Evolutionary conservation across 768 basidiomycete genomes (phyloP).

Genomic region (Candolleomyces eurysporus): DNA sequence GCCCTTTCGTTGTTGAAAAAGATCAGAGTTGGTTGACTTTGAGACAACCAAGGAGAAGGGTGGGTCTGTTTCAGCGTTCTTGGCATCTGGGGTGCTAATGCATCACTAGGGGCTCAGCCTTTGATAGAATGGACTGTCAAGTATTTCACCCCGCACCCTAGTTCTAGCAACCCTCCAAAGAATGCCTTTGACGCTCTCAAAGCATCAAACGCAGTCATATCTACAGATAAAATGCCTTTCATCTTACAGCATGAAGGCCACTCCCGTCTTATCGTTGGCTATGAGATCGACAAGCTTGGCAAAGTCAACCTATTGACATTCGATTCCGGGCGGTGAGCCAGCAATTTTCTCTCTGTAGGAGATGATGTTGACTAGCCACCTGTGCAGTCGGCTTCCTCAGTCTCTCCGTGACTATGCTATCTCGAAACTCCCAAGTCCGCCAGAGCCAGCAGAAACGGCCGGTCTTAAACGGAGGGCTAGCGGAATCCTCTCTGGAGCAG

Average conservation of each 20-base stretch:
- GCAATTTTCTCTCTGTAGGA: not conserved
- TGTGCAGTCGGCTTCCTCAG: too few relatives aligned
- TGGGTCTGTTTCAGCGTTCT: constrained; percentile 15
- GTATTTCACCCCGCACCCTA: constrained; percentile 54
- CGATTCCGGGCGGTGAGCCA: constrained; percentile 36
- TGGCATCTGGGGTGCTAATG: not conserved
- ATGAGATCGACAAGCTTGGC: constrained; percentile 62
- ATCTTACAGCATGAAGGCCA: constrained; percentile 84
- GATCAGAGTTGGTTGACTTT: constrained; percentile 67
- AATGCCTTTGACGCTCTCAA: constrained; percentile 55
- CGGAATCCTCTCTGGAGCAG: not conserved
- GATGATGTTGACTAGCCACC: not conserved
- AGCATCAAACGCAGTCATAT: constrained; percentile 47
- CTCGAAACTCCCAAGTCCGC: not conserved
- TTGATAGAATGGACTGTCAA: constrained; percentile 72
- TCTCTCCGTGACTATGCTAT: not conserved
- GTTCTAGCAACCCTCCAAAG: constrained; percentile 16
- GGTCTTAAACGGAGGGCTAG: not conserved
- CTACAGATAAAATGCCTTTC: constrained; percentile 72
- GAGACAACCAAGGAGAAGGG: constrained; percentile 31
- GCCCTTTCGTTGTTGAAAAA: constrained; percentile 20
- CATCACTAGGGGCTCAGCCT: constrained; percentile 36
- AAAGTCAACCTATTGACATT: constrained; percentile 67
- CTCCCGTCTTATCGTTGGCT: constrained; percentile 85
- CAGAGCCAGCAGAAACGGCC: not conserved